phyloP scores from a whole-genome alignment of 2,329 filamentous ascomycete species.

The Fusarium beomiforme region DNA sequence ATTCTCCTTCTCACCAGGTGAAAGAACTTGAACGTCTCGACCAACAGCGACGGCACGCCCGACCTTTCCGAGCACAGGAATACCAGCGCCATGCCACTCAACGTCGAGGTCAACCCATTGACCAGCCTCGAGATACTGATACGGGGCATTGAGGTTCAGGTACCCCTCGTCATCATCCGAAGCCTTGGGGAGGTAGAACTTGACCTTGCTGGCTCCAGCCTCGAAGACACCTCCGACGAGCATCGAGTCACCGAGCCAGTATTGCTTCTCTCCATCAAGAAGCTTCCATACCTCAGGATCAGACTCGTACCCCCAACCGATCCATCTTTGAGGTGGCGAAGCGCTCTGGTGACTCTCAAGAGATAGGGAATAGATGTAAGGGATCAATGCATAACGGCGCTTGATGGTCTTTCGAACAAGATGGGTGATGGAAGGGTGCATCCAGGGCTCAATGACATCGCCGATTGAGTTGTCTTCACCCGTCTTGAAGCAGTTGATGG shows the following conservation, averaged over 20 bases:
- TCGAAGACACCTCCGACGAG: conserved; percentile 76
- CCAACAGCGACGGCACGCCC: conserved; percentile 54
- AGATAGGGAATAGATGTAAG: conserved; percentile 74
- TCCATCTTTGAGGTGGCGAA: conserved; percentile 74
- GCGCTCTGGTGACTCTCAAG: conserved; percentile 70
- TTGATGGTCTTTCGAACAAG: conserved; percentile 73
- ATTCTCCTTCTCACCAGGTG: conserved; percentile 50
- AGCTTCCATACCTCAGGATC: conserved; percentile 75
- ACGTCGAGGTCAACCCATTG: conserved; percentile 54
- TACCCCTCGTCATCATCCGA: conserved; percentile 66
- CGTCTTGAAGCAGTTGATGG: conserved; percentile 84
- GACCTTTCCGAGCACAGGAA: conserved; percentile 53
- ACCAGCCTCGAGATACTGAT: conserved; percentile 62
- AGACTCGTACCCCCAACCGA: conserved; percentile 76
- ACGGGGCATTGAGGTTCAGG: conserved; percentile 70
- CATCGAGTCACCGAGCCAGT: conserved; percentile 75
- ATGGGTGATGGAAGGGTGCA: conserved; percentile 74
- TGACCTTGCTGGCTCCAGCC: conserved; percentile 61
- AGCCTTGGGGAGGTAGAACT: conserved; percentile 70
- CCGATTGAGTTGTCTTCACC: conserved; percentile 72
- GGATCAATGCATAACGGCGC: conserved; percentile 76
- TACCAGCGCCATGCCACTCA: conserved; percentile 54
- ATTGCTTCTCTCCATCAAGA: conserved; percentile 74
- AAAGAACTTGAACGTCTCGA: conserved; percentile 49
- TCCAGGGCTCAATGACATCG: conserved; percentile 82